A percentile compares a stretch with the other conserved stretches of the same genome.
phyloP scores from a whole-genome alignment of 306 rosid species.

The Vicia sativa region DNA sequence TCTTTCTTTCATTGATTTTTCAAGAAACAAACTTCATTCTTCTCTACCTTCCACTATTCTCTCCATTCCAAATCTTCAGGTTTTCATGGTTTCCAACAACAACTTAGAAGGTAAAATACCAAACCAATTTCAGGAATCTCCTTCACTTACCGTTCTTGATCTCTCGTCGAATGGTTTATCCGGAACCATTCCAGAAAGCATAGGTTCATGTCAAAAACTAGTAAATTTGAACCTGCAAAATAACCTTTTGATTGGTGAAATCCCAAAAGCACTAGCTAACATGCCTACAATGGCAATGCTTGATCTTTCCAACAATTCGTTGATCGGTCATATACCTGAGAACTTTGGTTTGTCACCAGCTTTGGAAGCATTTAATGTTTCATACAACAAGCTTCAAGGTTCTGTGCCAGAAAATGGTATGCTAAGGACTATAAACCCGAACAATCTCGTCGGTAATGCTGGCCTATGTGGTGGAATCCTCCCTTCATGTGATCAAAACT shows the following conservation, averaged over 20 bases:
- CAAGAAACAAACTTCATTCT: constrained; percentile 70
- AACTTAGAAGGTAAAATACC: constrained; percentile 77
- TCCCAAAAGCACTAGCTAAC: constrained; percentile 69
- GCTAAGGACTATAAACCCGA: constrained; percentile 77
- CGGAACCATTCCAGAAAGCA: constrained; percentile 78
- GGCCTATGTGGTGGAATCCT: constrained; percentile 82
- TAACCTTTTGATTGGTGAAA: constrained; percentile 73
- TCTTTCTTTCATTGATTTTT: constrained; percentile 90
- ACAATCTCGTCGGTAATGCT: constrained; percentile 71
- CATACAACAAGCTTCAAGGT: constrained; percentile 84
- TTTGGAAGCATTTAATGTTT: constrained; percentile 75
- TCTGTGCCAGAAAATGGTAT: constrained; percentile 83
- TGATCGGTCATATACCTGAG: constrained; percentile 79
- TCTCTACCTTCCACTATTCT: constrained; percentile 83
- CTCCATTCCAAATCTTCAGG: constrained; percentile 77
- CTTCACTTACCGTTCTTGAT: constrained; percentile 80
- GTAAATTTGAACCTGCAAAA: constrained; percentile 82
- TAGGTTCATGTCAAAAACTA: constrained; percentile 86
- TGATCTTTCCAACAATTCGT: constrained; percentile 92
- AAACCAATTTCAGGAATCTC: constrained; percentile 85
- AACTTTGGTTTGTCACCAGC: constrained; percentile 91
- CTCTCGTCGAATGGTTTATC: constrained; percentile 75
- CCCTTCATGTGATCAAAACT: constrained; percentile 62
- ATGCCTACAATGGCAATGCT: constrained; percentile 86
- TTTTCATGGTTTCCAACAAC: constrained; percentile 72